Conservation (phyloP, 345 rosid genomes). For the Bruguiera parviflora region DNA sequence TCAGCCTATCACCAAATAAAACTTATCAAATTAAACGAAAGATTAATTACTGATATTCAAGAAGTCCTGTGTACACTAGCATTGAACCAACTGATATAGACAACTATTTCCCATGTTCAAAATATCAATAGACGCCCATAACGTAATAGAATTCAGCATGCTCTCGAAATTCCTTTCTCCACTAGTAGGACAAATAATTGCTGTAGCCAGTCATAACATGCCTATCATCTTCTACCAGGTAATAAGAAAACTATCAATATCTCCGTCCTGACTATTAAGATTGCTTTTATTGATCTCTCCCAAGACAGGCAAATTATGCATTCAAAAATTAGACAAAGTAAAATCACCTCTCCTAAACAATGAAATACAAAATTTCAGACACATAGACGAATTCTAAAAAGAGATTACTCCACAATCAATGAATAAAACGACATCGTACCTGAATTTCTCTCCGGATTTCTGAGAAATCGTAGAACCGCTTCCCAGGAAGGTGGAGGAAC, state of each 20-base stretch:
- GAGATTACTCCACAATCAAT: too few relatives aligned
- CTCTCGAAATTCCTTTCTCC: too few relatives aligned
- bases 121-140: not conserved
- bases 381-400: not conserved
- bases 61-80: not conserved
- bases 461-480: conserved; percentile 79
- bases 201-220: too few relatives aligned
- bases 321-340: not conserved
- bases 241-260: too few relatives aligned
- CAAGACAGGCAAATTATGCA: not conserved
- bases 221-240: too few relatives aligned
- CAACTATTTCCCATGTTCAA: not conserved
- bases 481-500: conserved; percentile 77
- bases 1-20: conserved; percentile 49
- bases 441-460: conserved; percentile 93
- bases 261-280: too few relatives aligned
- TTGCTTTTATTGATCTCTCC: too few relatives aligned
- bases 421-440: conserved; percentile 30
- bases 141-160: too few relatives aligned
- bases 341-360: not conserved
- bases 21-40: not conserved
- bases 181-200: too few relatives aligned
- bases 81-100: too few relatives aligned
- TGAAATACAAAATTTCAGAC: not conserved
- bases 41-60: not conserved